Percentiles rank a stretch among this genome's conserved stretches.
These are phyloP conservation scores for Kodamaea suecica DNA, from an alignment of 1,139 yeast species.

Conservation along the genomic window DNA sequence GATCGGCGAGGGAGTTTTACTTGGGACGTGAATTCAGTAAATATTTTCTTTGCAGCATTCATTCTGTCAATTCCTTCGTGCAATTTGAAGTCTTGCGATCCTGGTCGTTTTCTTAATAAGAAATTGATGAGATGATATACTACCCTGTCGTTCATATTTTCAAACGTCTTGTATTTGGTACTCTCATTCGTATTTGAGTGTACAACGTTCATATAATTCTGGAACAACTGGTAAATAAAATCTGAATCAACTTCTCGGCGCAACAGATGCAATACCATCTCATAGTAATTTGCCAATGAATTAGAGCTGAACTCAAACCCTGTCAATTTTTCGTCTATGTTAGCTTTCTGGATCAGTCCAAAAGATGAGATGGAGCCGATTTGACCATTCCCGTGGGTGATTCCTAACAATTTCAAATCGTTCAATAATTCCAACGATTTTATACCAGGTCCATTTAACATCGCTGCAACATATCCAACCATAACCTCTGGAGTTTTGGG, in stretches of 20 bases:
- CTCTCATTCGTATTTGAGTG: neutral
- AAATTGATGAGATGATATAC: constrained; percentile 29
- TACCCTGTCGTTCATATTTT: constrained; percentile 24
- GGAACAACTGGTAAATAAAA: constrained; percentile 20
- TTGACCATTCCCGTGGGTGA: constrained; percentile 21
- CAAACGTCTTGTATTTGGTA: constrained; percentile 6
- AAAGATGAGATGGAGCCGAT: constrained; percentile 13
- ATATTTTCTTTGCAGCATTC: constrained; percentile 29
- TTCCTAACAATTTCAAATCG: constrained; percentile 24
- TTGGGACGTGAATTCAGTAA: constrained; percentile 21
- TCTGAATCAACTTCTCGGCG: constrained; percentile 16
- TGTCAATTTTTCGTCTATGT: constrained; percentile 28
- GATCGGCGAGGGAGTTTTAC: constrained; percentile 13
- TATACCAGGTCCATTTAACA: constrained; percentile 19
- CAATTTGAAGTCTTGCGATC: constrained; percentile 20
- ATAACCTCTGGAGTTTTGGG: constrained; percentile 34
- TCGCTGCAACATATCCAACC: constrained; percentile 36
- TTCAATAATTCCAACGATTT: constrained; percentile 20
- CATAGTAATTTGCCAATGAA: constrained; percentile 28
- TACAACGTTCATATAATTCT: constrained; percentile 18
- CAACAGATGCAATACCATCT: constrained; percentile 20
- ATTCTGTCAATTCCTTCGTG: constrained; percentile 20
- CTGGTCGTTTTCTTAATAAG: constrained; percentile 25
- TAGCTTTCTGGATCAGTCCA: constrained; percentile 24
- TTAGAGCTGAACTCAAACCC: constrained; percentile 25